Evolutionary conservation across 306 rosid species (phyloP), one percentile per base, ranked within the genome.

Genomic region (Cucumis hystrix): DNA sequence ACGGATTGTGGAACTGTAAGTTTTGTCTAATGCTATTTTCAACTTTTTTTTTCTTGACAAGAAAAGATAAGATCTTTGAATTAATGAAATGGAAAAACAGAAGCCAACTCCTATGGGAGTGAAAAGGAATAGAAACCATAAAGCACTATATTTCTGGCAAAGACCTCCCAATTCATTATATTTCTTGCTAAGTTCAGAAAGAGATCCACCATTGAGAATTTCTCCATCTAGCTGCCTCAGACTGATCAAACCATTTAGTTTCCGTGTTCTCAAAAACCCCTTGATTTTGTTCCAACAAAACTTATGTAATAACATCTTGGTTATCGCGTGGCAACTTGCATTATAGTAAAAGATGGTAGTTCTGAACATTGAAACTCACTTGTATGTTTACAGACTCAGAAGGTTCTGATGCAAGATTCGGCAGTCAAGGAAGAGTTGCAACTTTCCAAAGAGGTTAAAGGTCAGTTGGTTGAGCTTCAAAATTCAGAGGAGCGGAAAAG

Each of bases 1-100:
- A 67, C 60, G 6, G 77, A 73, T 76, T 71, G 13, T 62, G 85
- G 82, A 64, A 79, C 79, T 80, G 90, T 94, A 84, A 87, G 97
- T 83, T 78, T 58, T 47, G 45, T 20, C 73, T 49, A 28, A 20
- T 40, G 51, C 71, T 8, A 49, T 47, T 15, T 47, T 68, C 73
- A 81, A 30, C 62, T 8, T 58, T 58, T 35, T 2, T 52, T 66
- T 43, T 9, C 5, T 47, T 47, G 54, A 47, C 51, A 47, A 47
- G 14, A 47, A 47, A 47, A 47, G 14, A 47, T 2, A 47, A 47
- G 14, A 47, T 2, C 70, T 51, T 43, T 52, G 13, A 1, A 23
- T 63, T 30, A 45, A 51, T 47, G 54, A 47, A 47, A 47, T 3
- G 1, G 14, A 47, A 47, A 47, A 47, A 47, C 54, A 13, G 4